phyloP scores from a whole-genome alignment of 2,329 filamentous ascomycete genomes.

The Gnomoniopsis smithogilvyi region DNA sequence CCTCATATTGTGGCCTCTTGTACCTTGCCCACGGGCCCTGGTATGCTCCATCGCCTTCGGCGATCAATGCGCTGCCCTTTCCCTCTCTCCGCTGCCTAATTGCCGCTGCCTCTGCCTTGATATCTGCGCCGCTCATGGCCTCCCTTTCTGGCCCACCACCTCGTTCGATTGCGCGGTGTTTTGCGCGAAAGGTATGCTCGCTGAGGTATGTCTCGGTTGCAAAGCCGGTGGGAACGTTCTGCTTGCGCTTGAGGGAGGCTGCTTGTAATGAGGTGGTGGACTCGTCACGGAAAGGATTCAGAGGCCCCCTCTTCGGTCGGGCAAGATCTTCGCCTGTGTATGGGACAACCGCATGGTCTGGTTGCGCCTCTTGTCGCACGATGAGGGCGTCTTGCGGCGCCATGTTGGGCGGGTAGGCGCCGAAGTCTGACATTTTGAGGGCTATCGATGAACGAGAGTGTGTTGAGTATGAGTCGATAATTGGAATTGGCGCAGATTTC shows the following conservation, averaged over 20 bases:
- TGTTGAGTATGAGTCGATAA: background rate
- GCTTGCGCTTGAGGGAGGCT: constrained; percentile 57
- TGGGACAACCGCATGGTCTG: constrained; percentile 58
- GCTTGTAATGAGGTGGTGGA: constrained; percentile 33
- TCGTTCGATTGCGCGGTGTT: constrained; percentile 80
- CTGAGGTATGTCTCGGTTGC: constrained; percentile 87
- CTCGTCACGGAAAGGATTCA: constrained; percentile 71
- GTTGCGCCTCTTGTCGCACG: constrained; percentile 50
- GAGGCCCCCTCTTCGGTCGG: constrained; percentile 63
- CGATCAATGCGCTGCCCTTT: constrained; percentile 79
- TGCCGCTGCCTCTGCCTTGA: constrained; percentile 68
- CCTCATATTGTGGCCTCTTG: constrained; percentile 67
- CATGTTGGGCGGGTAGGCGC: constrained; percentile 65
- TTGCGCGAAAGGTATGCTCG: constrained; percentile 83
- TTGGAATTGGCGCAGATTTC: background rate
- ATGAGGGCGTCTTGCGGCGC: constrained; percentile 61
- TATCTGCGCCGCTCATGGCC: constrained; percentile 48
- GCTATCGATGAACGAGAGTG: background rate
- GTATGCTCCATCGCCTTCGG: constrained; percentile 85
- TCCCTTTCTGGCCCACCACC: constrained; percentile 56
- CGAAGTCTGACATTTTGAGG: constrained; percentile 56
- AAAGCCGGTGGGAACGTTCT: constrained; percentile 79
- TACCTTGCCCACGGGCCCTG: constrained; percentile 94
- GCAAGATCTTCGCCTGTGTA: constrained; percentile 73
- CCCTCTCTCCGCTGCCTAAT: constrained; percentile 74